Percentiles rank a stretch among this genome's conserved stretches.
These are phyloP conservation scores for Penicillium sp. DNA, from an alignment of 2,329 filamentous ascomycete genomes.

Conservation along the genomic window DNA sequence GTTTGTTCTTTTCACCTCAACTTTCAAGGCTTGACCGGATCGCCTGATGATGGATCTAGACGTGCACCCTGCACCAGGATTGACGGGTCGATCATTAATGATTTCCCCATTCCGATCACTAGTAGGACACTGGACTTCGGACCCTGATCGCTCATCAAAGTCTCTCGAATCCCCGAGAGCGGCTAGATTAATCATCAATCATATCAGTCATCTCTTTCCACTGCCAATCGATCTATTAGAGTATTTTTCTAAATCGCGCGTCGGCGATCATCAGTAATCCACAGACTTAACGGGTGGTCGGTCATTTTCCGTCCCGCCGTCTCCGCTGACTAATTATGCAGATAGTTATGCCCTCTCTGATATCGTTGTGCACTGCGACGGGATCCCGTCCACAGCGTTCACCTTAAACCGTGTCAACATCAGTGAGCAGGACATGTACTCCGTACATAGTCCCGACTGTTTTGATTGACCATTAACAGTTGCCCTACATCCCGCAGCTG, in stretches of 20 bases:
- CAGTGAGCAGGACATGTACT: background rate
- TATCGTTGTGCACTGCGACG: background rate
- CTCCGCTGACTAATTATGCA: constrained; percentile 24
- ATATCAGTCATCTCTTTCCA: background rate
- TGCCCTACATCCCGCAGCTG: constrained; percentile 5
- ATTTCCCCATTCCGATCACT: background rate
- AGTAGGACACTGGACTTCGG: background rate
- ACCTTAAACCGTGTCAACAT: background rate
- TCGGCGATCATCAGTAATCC: background rate
- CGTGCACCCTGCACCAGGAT: too few relatives aligned
- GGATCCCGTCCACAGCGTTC: background rate
- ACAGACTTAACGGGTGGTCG: too few relatives aligned
- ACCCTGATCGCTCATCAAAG: background rate
- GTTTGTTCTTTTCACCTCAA: background rate
- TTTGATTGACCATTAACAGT: background rate
- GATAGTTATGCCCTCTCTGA: background rate
- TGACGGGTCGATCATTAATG: background rate
- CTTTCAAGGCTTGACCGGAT: background rate
- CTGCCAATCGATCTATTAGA: background rate
- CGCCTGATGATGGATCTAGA: too few relatives aligned
- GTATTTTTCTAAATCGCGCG: background rate
- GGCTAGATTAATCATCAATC: background rate
- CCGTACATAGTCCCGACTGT: background rate
- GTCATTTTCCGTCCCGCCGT: background rate
- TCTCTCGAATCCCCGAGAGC: too few relatives aligned